These are phyloP conservation scores for Ricinus communis DNA, from an alignment of 345 rosid species.

Conservation along the genomic window DNA sequence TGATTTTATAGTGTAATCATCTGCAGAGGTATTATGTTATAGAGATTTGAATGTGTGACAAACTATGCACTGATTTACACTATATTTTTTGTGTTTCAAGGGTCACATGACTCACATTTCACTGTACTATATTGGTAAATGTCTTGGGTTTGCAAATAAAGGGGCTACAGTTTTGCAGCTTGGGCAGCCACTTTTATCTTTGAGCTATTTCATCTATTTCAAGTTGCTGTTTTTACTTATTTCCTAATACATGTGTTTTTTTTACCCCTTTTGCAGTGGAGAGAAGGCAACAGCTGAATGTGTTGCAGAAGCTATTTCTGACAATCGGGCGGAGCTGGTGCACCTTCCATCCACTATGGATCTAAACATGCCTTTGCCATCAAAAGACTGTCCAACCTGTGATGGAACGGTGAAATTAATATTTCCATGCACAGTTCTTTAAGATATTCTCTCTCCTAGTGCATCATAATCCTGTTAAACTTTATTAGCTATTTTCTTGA, in stretches of 20 bases:
- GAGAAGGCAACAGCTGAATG: conserved; percentile 82
- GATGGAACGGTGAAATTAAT: conserved; percentile 77
- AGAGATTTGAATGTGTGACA: background rate
- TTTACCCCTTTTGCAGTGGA: conserved; percentile 54
- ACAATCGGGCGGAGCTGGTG: conserved; percentile 80
- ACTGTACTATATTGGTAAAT: background rate
- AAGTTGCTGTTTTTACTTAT: background rate
- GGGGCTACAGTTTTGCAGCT: background rate
- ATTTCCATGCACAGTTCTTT: conserved; percentile 6
- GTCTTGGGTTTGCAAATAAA: background rate
- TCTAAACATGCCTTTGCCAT: conserved; percentile 67
- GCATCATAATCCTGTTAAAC: conserved; percentile 5
- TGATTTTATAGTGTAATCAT: background rate
- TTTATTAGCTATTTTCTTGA: background rate
- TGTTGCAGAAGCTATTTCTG: conserved; percentile 76
- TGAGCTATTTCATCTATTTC: too few relatives aligned
- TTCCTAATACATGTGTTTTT: background rate
- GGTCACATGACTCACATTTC: background rate
- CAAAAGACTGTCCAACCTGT: conserved; percentile 84
- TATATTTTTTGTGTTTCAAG: background rate
- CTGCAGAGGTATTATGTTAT: background rate
- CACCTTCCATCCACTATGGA: conserved; percentile 77
- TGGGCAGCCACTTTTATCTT: background rate
- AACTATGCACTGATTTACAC: background rate
- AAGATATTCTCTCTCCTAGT: background rate